These are phyloP conservation scores for Fusarium heterosporum DNA, from an alignment of 2,329 filamentous ascomycete genomes.

Conservation along the genomic window DNA sequence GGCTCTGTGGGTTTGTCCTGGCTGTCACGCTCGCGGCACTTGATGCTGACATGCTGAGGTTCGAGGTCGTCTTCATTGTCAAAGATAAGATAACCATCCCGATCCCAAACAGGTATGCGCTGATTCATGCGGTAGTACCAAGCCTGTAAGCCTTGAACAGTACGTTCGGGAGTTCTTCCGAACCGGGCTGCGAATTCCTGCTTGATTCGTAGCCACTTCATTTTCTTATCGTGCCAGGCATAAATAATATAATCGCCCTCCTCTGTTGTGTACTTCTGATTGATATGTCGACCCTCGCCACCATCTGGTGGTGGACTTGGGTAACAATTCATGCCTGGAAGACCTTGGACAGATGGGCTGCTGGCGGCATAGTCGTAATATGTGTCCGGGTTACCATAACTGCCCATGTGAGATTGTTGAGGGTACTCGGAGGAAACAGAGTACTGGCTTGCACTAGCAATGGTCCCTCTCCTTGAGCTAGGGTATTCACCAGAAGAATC, in stretches of 20 bases:
- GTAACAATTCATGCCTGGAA: constrained; percentile 47
- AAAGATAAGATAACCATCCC: constrained; percentile 56
- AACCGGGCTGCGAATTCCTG: constrained; percentile 56
- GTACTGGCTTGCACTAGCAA: constrained; percentile 34
- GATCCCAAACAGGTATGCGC: constrained; percentile 55
- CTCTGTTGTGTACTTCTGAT: constrained; percentile 59
- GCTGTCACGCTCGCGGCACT: constrained; percentile 54
- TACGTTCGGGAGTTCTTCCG: constrained; percentile 53
- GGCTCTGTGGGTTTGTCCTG: constrained; percentile 54
- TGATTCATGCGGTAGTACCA: constrained; percentile 60
- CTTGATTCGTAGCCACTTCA: constrained; percentile 57
- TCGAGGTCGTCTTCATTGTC: constrained; percentile 55
- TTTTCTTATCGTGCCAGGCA: constrained; percentile 58
- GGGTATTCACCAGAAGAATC: constrained; percentile 18
- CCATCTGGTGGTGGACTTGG: constrained; percentile 53
- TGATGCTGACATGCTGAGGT: constrained; percentile 54
- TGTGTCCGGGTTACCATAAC: constrained; percentile 38
- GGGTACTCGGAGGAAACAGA: constrained; percentile 31
- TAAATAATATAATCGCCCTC: constrained; percentile 60
- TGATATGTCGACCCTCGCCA: constrained; percentile 55
- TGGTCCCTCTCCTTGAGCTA: constrained; percentile 32
- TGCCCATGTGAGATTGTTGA: constrained; percentile 25
- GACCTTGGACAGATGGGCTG: constrained; percentile 43
- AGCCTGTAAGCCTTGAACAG: constrained; percentile 56
- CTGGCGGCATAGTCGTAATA: constrained; percentile 41